phyloP scores from a whole-genome alignment of 768 basidiomycete species.

The Rhodotorula paludigena region DNA sequence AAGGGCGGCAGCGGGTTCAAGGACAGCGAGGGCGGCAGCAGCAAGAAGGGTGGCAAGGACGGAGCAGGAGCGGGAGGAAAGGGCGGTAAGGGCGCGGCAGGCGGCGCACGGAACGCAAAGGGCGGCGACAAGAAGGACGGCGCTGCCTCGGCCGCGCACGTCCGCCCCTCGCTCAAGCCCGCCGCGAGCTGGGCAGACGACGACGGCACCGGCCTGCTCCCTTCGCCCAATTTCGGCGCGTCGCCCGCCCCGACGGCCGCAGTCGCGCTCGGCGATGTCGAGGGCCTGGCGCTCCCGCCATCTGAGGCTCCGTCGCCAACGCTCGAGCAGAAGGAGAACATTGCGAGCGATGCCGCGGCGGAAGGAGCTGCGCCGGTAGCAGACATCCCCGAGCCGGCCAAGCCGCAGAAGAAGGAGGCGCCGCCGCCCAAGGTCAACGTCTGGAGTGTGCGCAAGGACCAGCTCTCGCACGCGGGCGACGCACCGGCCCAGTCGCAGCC shows the following conservation, averaged over 20 bases:
- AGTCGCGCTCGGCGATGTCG: conserved; percentile 9
- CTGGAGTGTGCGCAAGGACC: conserved; percentile 35
- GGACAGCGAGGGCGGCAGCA: conserved; percentile 7
- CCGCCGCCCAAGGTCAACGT: conserved; percentile 34
- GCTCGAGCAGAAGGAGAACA: not conserved
- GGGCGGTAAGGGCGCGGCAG: not conserved
- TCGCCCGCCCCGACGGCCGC: not conserved
- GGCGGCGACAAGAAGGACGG: not conserved
- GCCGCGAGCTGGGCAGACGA: conserved; percentile 33
- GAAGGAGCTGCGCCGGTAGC: not conserved
- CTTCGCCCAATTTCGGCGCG: conserved; percentile 22
- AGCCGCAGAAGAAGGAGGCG: conserved; percentile 13
- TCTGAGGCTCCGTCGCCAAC: not conserved
- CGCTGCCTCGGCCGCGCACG: not conserved
- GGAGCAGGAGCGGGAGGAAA: not conserved
- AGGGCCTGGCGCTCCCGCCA: not conserved
- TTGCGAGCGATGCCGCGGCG: too few relatives aligned
- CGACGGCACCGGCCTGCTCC: conserved; percentile 15
- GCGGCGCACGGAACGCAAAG: not conserved
- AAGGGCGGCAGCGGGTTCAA: not conserved
- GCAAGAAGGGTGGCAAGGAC: not conserved
- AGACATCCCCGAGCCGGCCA: not conserved
- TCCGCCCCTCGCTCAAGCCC: conserved; percentile 13
- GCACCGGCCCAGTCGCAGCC: not conserved
- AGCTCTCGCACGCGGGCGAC: conserved; percentile 21